Percentiles rank a stretch among this genome's conserved stretches.
phyloP scores from a whole-genome alignment of 2,329 filamentous ascomycete genomes.

The Pyrenochaeta sp. region DNA sequence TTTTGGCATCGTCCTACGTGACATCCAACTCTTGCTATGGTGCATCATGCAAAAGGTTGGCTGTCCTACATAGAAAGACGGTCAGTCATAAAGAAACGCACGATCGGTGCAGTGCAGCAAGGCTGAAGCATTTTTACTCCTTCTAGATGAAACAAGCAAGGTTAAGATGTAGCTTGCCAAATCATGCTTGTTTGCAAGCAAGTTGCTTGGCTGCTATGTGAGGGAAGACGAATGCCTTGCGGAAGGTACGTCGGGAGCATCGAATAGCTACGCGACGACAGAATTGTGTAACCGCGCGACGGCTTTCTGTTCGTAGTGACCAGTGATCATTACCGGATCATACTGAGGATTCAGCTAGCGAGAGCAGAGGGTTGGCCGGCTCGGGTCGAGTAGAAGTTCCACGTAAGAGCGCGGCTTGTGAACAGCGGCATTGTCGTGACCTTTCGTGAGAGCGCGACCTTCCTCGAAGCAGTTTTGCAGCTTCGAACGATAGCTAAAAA shows the following conservation, averaged over 20 bases:
- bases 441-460: background rate
- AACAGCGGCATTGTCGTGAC: background rate
- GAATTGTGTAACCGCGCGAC: background rate
- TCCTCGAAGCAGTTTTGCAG: background rate
- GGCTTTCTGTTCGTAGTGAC: background rate
- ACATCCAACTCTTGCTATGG: background rate
- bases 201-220: background rate
- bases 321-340: background rate
- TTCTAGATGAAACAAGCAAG: background rate
- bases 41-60: background rate
- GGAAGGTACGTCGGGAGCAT: background rate
- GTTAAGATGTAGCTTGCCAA: background rate
- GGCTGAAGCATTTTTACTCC: background rate
- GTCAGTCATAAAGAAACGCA: background rate
- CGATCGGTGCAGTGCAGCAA: background rate
- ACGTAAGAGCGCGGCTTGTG: background rate
- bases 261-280: background rate
- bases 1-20: background rate
- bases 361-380: background rate
- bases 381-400: background rate
- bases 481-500: background rate
- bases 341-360: background rate
- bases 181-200: background rate
- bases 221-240: background rate
- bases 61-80: background rate